Base-by-base conservation (phyloP, 2,329 filamentous ascomycete species). In the Alternaria gaisen region DNA sequence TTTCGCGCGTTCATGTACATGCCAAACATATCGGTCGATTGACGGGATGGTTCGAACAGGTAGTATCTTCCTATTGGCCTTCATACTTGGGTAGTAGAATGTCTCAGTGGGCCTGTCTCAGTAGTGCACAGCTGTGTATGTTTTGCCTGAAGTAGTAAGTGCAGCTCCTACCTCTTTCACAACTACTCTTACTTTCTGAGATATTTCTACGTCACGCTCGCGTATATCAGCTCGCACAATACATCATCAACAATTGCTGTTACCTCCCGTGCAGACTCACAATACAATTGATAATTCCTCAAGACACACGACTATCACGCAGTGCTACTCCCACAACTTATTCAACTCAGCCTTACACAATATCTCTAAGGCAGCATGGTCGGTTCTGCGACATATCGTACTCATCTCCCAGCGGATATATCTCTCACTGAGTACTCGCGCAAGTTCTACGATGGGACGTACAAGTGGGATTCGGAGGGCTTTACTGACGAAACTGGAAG, bases 381-480 rank as follows among this genome's bases (percentile, higher is more conserved):
- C 20, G 20, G 10, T 6, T 26, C 18, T 14, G 11, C n/a, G 16
- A 36, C 30, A 12, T 12, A 43, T 10, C 7, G 10, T 9, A 57
- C 22, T n/a, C n/a, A 38, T 22, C 18, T 50, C 3, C 34, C 56
- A 9, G 20, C 5, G 14, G 6, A 54, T 55, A 12, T 61, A 16
- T 41, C 56, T 5, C 58, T 75, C n/a, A 68, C 58, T 11, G 64
- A 71, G 42, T 50, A 64, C 40, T 77, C 74, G 5, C 61, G 53
- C 8, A 70, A 69, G 26, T 77, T 77, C 65, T 77, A 75, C 53
- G 60, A 75, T 24, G 72, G 72, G 26, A 72, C 68, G 6, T 74
- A 71, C 34, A 56, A 40, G 22, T 71, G 70, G 69, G 48, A 68
- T 50, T 51, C 60, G 0, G 48, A 71, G 22, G 74, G 75, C 26